Conservation (phyloP, 495 filamentous ascomycete genomes). For the Neurospora sp. region DNA sequence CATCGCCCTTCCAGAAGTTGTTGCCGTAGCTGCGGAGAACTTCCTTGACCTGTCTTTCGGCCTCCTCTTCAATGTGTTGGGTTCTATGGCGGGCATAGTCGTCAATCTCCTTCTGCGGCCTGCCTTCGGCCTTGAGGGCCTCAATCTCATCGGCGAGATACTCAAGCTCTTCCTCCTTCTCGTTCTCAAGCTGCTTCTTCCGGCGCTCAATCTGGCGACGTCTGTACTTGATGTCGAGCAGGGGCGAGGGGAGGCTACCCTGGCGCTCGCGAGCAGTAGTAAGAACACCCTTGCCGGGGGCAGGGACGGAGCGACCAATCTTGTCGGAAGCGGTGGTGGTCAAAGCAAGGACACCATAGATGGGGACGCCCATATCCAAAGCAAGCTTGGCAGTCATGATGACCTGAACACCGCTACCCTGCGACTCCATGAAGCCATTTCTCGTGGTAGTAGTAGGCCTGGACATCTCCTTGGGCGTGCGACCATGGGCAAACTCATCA, state of each 20-base stretch:
- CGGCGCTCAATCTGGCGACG: conserved; percentile 88
- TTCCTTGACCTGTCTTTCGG: conserved; percentile 81
- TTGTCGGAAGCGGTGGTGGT: conserved; percentile 98
- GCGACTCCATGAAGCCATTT: conserved; percentile 99
- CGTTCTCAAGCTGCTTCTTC: conserved; percentile 83
- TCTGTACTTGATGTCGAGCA: conserved; percentile 94
- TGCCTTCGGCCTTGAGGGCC: conserved; percentile 76
- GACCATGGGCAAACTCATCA: conserved; percentile 89
- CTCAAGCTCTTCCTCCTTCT: conserved; percentile 89
- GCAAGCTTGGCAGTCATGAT: conserved; percentile 97
- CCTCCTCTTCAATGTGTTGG: conserved; percentile 80
- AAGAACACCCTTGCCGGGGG: conserved; percentile 91
- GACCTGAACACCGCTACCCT: conserved; percentile 95
- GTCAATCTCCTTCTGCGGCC: conserved; percentile 55
- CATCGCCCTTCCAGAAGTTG: conserved; percentile 95
- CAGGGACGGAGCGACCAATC: conserved; percentile 94
- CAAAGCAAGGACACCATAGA: conserved; percentile 87
- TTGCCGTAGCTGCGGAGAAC: conserved; percentile 86
- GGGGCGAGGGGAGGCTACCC: conserved; percentile 85
- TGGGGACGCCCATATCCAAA: conserved; percentile 96
- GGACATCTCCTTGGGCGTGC: conserved; percentile 96
- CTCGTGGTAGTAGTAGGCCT: conserved; percentile 92
- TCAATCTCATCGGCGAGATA: conserved; percentile 85
- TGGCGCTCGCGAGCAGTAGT: conserved; percentile 91
- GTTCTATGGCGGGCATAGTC: conserved; percentile 83